These are phyloP conservation scores for Sporisorium graminicola DNA, from an alignment of 1,284 basidiomycete species.

Conservation along the genomic window DNA sequence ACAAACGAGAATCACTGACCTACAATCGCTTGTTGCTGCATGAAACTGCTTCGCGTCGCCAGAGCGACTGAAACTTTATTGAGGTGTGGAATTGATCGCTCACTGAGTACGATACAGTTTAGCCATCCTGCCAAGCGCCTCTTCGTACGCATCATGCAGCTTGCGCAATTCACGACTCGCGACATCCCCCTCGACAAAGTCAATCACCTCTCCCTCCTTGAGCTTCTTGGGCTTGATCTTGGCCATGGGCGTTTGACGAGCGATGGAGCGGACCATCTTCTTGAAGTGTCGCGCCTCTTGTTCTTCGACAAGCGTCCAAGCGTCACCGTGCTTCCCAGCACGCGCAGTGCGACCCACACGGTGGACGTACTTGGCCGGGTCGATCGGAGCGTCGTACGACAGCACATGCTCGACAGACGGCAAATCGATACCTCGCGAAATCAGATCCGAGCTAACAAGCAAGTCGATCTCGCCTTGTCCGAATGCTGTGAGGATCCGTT, in stretches of 20 bases:
- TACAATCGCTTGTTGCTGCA: background rate
- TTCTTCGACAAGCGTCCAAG: constrained; percentile 95
- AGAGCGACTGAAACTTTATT: constrained; percentile 10
- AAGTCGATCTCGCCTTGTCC: constrained; percentile 84
- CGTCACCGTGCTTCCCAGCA: constrained; percentile 85
- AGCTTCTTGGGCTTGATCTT: constrained; percentile 46
- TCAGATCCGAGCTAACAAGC: constrained; percentile 92
- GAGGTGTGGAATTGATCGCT: background rate
- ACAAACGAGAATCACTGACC: background rate
- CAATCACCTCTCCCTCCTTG: constrained; percentile 23
- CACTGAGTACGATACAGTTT: constrained; percentile 46
- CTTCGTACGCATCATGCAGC: constrained; percentile 42
- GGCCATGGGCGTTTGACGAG: constrained; percentile 39
- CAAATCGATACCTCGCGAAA: constrained; percentile 96
- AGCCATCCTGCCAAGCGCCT: constrained; percentile 52
- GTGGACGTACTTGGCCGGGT: constrained; percentile 97
- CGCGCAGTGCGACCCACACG: constrained; percentile 94
- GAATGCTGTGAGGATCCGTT: constrained; percentile 83
- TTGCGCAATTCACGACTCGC: constrained; percentile 28
- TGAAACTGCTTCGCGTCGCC: background rate
- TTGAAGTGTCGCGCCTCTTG: constrained; percentile 76
- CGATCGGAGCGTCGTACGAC: constrained; percentile 94
- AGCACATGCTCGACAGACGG: constrained; percentile 90
- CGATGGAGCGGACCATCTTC: constrained; percentile 38
- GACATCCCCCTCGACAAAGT: constrained; percentile 40